These are phyloP conservation scores for Vitis riparia DNA, from an alignment of 164 flowering plant species.

Conservation along the genomic window DNA sequence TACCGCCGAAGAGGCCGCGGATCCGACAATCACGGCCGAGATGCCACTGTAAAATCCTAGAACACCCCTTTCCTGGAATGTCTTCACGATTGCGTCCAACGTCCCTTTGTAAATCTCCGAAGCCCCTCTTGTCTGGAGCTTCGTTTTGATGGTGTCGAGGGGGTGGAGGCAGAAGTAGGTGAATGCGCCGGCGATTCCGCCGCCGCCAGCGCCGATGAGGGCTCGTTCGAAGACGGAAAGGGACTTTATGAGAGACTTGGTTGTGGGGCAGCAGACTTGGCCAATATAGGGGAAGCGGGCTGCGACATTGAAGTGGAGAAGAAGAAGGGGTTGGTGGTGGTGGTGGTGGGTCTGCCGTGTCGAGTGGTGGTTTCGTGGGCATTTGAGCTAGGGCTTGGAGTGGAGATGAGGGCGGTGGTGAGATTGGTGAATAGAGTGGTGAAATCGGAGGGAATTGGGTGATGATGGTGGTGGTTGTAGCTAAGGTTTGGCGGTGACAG, in stretches of 20 bases:
- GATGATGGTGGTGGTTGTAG: slow-evolving; percentile 18
- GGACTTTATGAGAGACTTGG: slow-evolving; percentile 36
- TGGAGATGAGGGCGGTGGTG: slow-evolving; percentile 4
- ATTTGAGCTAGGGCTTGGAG: slow-evolving; percentile 4
- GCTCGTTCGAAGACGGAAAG: slow-evolving; percentile 71
- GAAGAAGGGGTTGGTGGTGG: slow-evolving; percentile 3
- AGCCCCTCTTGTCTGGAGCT: slow-evolving; percentile 86
- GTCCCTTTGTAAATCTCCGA: slow-evolving; percentile 59
- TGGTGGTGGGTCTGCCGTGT: neutral
- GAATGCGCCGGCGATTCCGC: slow-evolving; percentile 92
- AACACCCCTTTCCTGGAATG: slow-evolving; percentile 68
- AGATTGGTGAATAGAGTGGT: slow-evolving; percentile 22
- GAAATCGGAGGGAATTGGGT: slow-evolving; percentile 29
- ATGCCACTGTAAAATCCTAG: slow-evolving; percentile 87
- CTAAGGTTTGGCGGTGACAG: slow-evolving; percentile 24
- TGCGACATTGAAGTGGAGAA: slow-evolving; percentile 30
- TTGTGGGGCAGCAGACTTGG: slow-evolving; percentile 29
- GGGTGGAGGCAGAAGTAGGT: slow-evolving; percentile 88
- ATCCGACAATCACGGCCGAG: slow-evolving; percentile 92
- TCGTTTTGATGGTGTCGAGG: slow-evolving; percentile 88
- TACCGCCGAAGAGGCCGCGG: slow-evolving; percentile 81
- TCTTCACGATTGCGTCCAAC: slow-evolving; percentile 74
- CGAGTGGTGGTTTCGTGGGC: slow-evolving; percentile 7
- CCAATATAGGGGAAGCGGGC: slow-evolving; percentile 20
- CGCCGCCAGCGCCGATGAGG: slow-evolving; percentile 75